These are phyloP conservation scores for Phytopythium helicoides DNA, from an alignment of 352 stramenopile species.

Conservation along the genomic window DNA sequence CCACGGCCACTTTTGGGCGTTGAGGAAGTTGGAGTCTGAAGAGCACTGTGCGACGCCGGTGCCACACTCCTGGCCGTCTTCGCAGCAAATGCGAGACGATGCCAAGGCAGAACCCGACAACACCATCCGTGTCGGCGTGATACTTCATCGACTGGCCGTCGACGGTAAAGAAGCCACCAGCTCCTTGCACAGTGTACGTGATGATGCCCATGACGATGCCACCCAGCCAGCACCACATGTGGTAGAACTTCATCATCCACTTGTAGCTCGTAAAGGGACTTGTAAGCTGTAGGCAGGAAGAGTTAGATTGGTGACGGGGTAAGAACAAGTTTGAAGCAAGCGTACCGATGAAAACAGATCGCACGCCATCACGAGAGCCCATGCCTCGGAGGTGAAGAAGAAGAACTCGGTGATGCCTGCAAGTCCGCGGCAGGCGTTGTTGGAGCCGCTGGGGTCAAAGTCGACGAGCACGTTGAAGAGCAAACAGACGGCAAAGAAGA, in stretches of 20 bases:
- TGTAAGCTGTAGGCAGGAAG: slow-evolving; percentile 38
- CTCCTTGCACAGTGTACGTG: slow-evolving; percentile 59
- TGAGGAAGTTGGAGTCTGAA: slow-evolving; percentile 61
- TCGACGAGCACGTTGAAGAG: slow-evolving; percentile 82
- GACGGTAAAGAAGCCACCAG: slow-evolving; percentile 84
- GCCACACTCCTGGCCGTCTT: slow-evolving; percentile 28
- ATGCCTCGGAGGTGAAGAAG: slow-evolving; percentile 86
- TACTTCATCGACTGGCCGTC: slow-evolving; percentile 84
- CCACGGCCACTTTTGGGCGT: slow-evolving; percentile 84
- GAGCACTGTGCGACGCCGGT: slow-evolving; percentile 38
- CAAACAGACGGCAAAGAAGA: slow-evolving; percentile 83
- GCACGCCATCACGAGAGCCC: slow-evolving; percentile 86
- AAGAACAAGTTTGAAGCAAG: slow-evolving; percentile 1
- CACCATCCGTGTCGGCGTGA: slow-evolving; percentile 47
- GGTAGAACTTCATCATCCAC: slow-evolving; percentile 87
- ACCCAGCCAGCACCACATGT: slow-evolving; percentile 82
- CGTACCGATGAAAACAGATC: slow-evolving; percentile 83
- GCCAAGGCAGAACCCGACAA: slow-evolving; percentile 85
- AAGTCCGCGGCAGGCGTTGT: slow-evolving; percentile 61
- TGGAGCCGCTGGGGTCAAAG: slow-evolving; percentile 60
- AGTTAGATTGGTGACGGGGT: background rate
- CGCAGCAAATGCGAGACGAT: slow-evolving; percentile 79
- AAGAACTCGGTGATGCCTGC: slow-evolving; percentile 88
- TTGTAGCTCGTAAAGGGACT: slow-evolving; percentile 91
- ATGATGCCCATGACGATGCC: slow-evolving; percentile 81